Evolutionary conservation across 2,329 filamentous ascomycete genomes (phyloP), one percentile per base, ranked within the genome.

Genomic region (Magnaporthiopsis incrustans): DNA sequence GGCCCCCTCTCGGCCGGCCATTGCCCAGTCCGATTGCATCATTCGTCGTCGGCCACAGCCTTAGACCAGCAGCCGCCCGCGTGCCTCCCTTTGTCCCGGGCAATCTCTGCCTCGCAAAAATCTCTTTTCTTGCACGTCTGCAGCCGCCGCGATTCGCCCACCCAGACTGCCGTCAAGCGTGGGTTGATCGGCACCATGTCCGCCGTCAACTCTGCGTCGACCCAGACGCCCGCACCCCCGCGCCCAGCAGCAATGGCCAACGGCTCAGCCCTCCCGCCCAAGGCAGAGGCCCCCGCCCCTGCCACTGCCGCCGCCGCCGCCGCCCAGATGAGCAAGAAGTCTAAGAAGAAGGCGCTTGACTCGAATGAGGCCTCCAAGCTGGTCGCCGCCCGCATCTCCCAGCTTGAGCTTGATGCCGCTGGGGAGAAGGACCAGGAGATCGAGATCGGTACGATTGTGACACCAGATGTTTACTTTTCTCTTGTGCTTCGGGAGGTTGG

Each of bases 381-480:
- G 68, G 85, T 99, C 62, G 89, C 93, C 67, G 92, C 93, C 67
- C 92, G 96, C 73, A 97, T 99, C 73, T 94, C 92, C 27, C 95
- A 98, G 78, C 81, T 99, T 65, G 95, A 99, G 76, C 90, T 92
- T 67, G 93, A 97, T 81, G 91, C 90, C 61, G 92, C 92, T 14
- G 91, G 92, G 66, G 93, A 97, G 75, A 97, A 96, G 77, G 94
- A 96, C 70, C 92, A 97, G 77, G 93, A 97, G 78, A 86, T 90
- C 66, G 95, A 98, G 81, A 97, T 99, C 74, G 92, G 92, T 96
- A 67, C 61, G 74, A 53, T 25, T n/a, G 44, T 25, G 44, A 53
- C 14, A 53, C n/a, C 44, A 53, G 44, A 53, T 53, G n/a, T 53
- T 25, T 53, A 10, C 56, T 58, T 32, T 32, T 27, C 7, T 15